Base-by-base conservation (phyloP, 1,284 basidiomycete species). In the Coniferiporia sulphurascens region DNA sequence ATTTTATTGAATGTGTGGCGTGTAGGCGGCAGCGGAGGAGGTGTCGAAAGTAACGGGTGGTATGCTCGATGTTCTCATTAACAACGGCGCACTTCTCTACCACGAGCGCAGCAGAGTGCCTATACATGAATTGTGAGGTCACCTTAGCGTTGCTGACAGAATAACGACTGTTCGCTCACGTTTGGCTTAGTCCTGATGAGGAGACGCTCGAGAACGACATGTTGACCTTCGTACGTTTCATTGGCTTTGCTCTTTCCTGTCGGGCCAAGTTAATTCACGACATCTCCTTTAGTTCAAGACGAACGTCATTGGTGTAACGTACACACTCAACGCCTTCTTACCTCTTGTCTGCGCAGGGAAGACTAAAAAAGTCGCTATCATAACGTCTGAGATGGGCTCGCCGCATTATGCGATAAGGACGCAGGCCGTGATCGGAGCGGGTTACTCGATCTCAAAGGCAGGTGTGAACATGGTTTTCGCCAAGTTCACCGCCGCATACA, bases 61-160 rank as follows among this genome's bases (percentile, higher is more conserved):
- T 1, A 62, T 62, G n/a, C 63, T 73, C 41, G 72, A 73, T 62
- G 67, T 68, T 41, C 64, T 74, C 45, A 71, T 74, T 57, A 72
- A 72, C 60, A 72, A 72, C 60, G 71, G 66, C 7, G 71, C 69
- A 4, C 52, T 50, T 8, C 36, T 68, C 12, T 22, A 21, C 8
- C 10, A 49, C n/a, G 56, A 54, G 17, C 52, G 59, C 9, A 41
- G 13, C 17, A 21, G 21, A 13, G 34, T 62, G 1, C 63, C 60
- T 35, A 55, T 70, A 1, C 59, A 64, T 55, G 34, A 56, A 19
- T 68, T 62, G 67, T 66, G 55, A 63, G 62, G 10, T 34, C 17
- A 3, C 1, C 7, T 21, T 19, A 7, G 19, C 17, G 1, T 21
- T n/a, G n/a, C n/a, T n/a, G n/a, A n/a, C n/a, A n/a, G n/a, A n/a